A percentile compares a stretch with the other conserved stretches of the same genome.
These are phyloP conservation scores for Chrysosporium queenslandicum DNA, from an alignment of 2,329 filamentous ascomycete genomes.

Conservation along the genomic window DNA sequence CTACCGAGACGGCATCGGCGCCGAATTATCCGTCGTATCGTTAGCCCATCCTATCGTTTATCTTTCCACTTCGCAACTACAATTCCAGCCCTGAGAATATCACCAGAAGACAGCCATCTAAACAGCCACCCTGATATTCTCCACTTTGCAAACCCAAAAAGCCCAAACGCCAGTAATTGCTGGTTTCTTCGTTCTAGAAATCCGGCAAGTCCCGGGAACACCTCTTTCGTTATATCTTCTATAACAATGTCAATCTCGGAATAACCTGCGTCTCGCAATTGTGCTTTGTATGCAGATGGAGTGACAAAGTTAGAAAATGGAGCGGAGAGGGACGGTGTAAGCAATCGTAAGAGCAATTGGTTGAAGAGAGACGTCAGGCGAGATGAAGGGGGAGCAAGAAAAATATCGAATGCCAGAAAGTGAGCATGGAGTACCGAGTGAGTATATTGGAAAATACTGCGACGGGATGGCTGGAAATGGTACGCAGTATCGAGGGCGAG, in stretches of 20 bases:
- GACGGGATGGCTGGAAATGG: slow-evolving; percentile 47
- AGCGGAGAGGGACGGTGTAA: slow-evolving; percentile 42
- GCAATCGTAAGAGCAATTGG: slow-evolving; percentile 30
- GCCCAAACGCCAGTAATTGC: slow-evolving; percentile 28
- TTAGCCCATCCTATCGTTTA: not conserved
- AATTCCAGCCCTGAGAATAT: slow-evolving; percentile 16
- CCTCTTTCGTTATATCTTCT: slow-evolving; percentile 44
- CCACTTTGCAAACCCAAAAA: slow-evolving; percentile 22
- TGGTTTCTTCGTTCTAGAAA: slow-evolving; percentile 36
- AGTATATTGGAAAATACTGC: slow-evolving; percentile 38
- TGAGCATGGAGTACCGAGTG: slow-evolving; percentile 37
- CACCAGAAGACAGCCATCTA: slow-evolving; percentile 14
- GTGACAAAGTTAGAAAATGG: slow-evolving; percentile 44
- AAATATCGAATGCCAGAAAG: slow-evolving; percentile 48
- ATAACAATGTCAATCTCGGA: slow-evolving; percentile 34
- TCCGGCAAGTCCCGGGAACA: slow-evolving; percentile 42
- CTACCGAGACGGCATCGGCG: not conserved
- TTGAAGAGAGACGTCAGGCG: slow-evolving; percentile 19
- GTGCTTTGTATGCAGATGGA: slow-evolving; percentile 36
- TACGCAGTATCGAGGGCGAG: slow-evolving; percentile 49
- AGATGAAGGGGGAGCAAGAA: slow-evolving; percentile 27
- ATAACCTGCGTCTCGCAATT: slow-evolving; percentile 44
- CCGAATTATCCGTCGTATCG: not conserved
- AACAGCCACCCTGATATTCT: slow-evolving; percentile 17
- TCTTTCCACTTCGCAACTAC: slow-evolving; percentile 13